These are phyloP conservation scores for Cystobasidium sp. DNA, from an alignment of 1,284 basidiomycete genomes.

Conservation along the genomic window DNA sequence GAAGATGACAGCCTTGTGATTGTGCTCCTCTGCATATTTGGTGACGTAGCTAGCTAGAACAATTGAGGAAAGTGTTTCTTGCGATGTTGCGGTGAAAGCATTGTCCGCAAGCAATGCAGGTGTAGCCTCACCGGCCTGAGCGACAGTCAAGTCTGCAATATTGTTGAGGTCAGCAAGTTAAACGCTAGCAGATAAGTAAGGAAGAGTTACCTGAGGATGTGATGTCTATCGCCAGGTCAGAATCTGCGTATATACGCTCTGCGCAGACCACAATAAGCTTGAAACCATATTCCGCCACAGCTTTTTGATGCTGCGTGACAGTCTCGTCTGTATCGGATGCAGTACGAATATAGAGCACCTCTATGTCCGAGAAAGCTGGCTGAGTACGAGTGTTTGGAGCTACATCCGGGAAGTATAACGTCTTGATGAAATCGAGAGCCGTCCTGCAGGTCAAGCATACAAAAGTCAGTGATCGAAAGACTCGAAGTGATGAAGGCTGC, in stretches of 20 bases:
- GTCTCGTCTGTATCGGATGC: not conserved
- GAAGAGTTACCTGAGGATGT: not conserved
- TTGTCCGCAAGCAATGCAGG: not conserved
- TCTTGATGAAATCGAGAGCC: constrained; percentile 22
- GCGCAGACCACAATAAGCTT: not conserved
- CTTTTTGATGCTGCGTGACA: not conserved
- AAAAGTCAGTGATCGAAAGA: constrained; percentile 1
- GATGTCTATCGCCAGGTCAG: not conserved
- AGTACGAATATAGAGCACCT: constrained; percentile 15
- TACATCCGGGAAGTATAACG: not conserved
- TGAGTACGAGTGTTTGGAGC: not conserved
- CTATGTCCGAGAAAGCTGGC: constrained; percentile 11
- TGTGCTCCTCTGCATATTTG: constrained; percentile 18
- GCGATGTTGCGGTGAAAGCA: constrained; percentile 20
- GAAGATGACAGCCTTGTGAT: constrained; percentile 41
- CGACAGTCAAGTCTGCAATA: not conserved
- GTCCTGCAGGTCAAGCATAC: not conserved
- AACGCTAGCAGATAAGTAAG: not conserved
- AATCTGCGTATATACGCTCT: constrained; percentile 5
- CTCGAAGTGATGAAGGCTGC: not conserved
- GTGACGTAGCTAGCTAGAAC: constrained; percentile 9
- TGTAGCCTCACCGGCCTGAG: not conserved
- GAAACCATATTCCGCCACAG: constrained; percentile 20
- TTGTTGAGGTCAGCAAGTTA: not conserved
- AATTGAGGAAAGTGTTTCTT: constrained; percentile 15